Conservation (phyloP, 495 filamentous ascomycete species). For the Sabuloglossum arenarium region DNA sequence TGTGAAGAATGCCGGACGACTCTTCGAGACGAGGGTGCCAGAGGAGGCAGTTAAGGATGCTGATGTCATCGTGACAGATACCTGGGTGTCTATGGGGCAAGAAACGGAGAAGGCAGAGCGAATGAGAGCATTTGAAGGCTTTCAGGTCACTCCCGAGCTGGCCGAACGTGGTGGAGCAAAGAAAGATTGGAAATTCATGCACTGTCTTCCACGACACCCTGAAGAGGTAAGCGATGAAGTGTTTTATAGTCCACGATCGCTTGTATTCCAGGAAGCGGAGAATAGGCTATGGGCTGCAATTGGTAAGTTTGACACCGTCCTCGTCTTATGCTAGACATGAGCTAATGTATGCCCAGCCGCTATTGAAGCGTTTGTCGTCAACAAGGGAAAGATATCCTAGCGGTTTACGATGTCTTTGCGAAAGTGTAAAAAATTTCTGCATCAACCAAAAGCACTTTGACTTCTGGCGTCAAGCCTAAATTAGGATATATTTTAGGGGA, state of each 20-base stretch:
- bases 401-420: neutral
- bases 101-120: conserved; percentile 60
- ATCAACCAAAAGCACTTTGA: too few species aligned
- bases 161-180: conserved; percentile 75
- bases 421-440: too few species aligned
- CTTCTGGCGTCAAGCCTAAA: too few species aligned
- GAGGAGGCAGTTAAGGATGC: conserved; percentile 79
- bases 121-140: conserved; percentile 66
- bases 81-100: conserved; percentile 95
- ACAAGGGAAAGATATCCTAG: conserved; percentile 46
- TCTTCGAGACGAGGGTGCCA: conserved; percentile 55
- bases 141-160: conserved; percentile 68
- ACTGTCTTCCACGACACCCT: conserved; percentile 82
- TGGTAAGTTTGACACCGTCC: conserved; percentile 19
- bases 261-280: conserved; percentile 88
- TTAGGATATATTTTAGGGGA: too few species aligned
- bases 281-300: conserved; percentile 85
- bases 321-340: neutral
- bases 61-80: conserved; percentile 85
- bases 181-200: conserved; percentile 90
- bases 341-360: conserved; percentile 28
- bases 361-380: conserved; percentile 77
- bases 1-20: conserved; percentile 35
- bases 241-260: conserved; percentile 59
- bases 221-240: conserved; percentile 93